phyloP scores from a whole-genome alignment of 345 rosid genomes.

The Cardamine occulta region DNA sequence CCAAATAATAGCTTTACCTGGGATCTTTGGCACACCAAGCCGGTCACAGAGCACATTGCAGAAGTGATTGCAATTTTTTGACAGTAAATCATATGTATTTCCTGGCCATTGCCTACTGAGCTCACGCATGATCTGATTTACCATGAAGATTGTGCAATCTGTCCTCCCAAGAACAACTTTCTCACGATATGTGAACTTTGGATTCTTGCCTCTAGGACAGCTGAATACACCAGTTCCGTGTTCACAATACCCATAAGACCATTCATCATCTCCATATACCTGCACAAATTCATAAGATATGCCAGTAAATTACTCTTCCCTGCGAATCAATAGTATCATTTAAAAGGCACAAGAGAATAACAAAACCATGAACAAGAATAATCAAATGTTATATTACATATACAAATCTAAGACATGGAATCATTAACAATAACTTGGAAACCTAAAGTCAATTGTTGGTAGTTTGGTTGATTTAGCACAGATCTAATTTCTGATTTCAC shows the following conservation, averaged over 20 bases:
- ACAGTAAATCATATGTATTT: constrained; percentile 68
- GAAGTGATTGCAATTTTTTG: constrained; percentile 95
- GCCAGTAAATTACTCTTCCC: constrained; percentile 27
- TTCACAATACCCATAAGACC: constrained; percentile 96
- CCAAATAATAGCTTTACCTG: constrained; percentile 55
- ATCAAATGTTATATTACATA: background rate
- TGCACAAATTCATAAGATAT: constrained; percentile 34
- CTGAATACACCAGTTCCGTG: constrained; percentile 92
- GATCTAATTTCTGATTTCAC: background rate
- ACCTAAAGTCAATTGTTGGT: background rate
- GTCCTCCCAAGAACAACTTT: constrained; percentile 74
- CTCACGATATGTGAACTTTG: constrained; percentile 88
- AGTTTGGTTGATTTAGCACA: background rate
- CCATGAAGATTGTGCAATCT: constrained; percentile 58
- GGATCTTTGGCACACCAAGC: constrained; percentile 92
- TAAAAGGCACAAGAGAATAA: background rate
- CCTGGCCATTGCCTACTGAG: constrained; percentile 94
- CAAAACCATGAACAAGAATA: background rate
- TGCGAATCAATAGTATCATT: background rate
- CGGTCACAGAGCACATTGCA: constrained; percentile 83
- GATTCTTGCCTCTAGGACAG: constrained; percentile 82
- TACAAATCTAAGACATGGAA: background rate
- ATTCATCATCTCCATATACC: constrained; percentile 90
- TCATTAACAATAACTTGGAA: background rate
- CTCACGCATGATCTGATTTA: constrained; percentile 78